Conservation (phyloP, 768 basidiomycete genomes). For the Pholiota conissans region DNA sequence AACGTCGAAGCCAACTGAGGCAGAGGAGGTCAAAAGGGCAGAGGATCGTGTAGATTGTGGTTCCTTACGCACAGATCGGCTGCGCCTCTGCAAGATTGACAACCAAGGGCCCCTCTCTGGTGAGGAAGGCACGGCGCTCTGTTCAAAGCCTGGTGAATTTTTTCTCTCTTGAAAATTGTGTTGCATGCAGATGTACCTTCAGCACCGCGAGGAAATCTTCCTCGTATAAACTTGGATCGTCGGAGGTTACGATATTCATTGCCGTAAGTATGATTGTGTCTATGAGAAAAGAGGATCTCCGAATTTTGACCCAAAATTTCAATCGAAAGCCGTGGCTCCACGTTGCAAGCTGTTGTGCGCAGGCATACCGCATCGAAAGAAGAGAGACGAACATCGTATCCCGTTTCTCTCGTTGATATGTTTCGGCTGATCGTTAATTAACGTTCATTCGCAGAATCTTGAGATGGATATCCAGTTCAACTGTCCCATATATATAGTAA, state of each 20-base stretch:
- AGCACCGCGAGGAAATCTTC: slow-evolving; percentile 76
- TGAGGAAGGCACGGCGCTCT: slow-evolving; percentile 73
- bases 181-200: slow-evolving; percentile 45
- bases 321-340: slow-evolving; percentile 75
- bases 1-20: slow-evolving; percentile 65
- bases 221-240: slow-evolving; percentile 53
- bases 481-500: slow-evolving; percentile 37
- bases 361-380: slow-evolving; percentile 78
- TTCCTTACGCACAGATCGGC: slow-evolving; percentile 53
- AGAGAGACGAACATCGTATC: slow-evolving; percentile 69
- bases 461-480: neutral
- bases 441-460: slow-evolving; percentile 94
- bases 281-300: slow-evolving; percentile 21
- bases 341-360: slow-evolving; percentile 75
- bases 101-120: slow-evolving; percentile 54
- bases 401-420: slow-evolving; percentile 88
- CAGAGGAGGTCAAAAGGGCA: slow-evolving; percentile 1
- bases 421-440: too few species aligned
- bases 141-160: neutral
- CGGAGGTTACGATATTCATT: slow-evolving; percentile 37
- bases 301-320: slow-evolving; percentile 83
- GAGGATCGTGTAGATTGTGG: neutral
- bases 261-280: neutral
- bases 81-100: slow-evolving; percentile 65
- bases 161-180: neutral